Evolutionary conservation across 495 filamentous ascomycete genomes (phyloP), one percentile per base, ranked within the genome.

Genomic region (Aspergillus kassunensis): DNA sequence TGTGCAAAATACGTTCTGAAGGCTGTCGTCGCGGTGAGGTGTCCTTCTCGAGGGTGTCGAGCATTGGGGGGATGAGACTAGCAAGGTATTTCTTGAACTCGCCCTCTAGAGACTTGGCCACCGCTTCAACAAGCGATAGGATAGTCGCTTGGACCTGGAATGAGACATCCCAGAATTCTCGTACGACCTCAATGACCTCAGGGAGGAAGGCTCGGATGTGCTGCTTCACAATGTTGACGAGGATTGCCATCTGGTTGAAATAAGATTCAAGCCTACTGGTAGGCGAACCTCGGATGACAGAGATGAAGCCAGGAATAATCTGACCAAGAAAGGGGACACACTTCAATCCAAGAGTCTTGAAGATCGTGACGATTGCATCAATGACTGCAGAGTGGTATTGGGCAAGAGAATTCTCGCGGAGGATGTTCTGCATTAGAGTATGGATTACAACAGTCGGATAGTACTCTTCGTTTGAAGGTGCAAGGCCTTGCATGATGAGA

Each of bases 391-490:
- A 93, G 62, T 99, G 93, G 60, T 95, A 90, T 56, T 92, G 86
- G 6, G 83, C 78, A 39, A 97, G 71, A 2, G 93, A 96, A 35
- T 82, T 83, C 60, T 99, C 93, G 56, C 89, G 89, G 35, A 99
- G 70, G 48, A 99, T 89, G 45, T 75, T 80, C 44, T 89, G 85
- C 62, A 97, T 82, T 37, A 99, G 73, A 1, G 92, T 92, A 58
- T 95, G 93, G 61, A 99, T 96, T 34, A 97, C 95, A 16, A 99
- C 91, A 0, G 95, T 97, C 3, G 93, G 93, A 61, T 96, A 97
- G 61, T 97, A 99, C 52, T 99, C 93, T 60, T 99, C 95, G 53
- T 89, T 93, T 0, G 90, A 96, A 2, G 93, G 95, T 2, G 91
- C 97, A n/a, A 96, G 79, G 10, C 93, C 91, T 54, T 86, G 87